Base-by-base conservation (phyloP, 1,284 basidiomycete genomes). In the Tilletia indica region DNA sequence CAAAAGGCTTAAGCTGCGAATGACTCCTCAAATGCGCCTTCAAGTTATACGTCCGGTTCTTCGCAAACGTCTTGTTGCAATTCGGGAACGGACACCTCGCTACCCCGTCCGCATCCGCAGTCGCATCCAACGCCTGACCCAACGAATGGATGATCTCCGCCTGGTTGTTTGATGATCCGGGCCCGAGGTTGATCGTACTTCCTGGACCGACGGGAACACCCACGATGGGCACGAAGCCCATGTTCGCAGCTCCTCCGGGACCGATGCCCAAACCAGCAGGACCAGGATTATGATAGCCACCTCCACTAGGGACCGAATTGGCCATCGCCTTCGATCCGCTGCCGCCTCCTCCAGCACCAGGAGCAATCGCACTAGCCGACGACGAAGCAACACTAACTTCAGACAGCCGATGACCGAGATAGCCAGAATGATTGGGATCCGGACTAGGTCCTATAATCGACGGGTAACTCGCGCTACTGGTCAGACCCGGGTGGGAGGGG, bases 51-150 rank as follows among this genome's bases (percentile, higher is more conserved):
- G 73, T 78, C 16, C 78, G 72, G 67, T 80, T 80, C 78, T 80
- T 82, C 72, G 78, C 80, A 64, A 82, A 81, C 47, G 78, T 81
- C 78, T 79, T 82, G 72, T 76, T 77, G 78, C 80, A 81, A 70
- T 77, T 72, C 5, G 78, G 79, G 45, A 75, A 80, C 11, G 78
- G 79, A 64, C 78, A 78, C 39, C 75, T 76, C 58, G 79, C 80
- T 19, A 80, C 77, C 16, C 78, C 79, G 45, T 82, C 79, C 19
- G 76, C 71, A 42, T 80, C 77, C 71, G 78, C 74, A 42, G 74
- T 72, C 47, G 77, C 76, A 54, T 79, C 78, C 74, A 81, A 77
- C 51, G 77, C 77, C 47, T 77, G 74, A 31, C 78, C 78, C 6
- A 81, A 73, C 8, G 77, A 77, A 42, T 78, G 76, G 71, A 80